A percentile compares a stretch with the other conserved stretches of the same genome.
These are phyloP conservation scores for Prunus dulcis DNA, from an alignment of 306 rosid genomes.

Conservation along the genomic window DNA sequence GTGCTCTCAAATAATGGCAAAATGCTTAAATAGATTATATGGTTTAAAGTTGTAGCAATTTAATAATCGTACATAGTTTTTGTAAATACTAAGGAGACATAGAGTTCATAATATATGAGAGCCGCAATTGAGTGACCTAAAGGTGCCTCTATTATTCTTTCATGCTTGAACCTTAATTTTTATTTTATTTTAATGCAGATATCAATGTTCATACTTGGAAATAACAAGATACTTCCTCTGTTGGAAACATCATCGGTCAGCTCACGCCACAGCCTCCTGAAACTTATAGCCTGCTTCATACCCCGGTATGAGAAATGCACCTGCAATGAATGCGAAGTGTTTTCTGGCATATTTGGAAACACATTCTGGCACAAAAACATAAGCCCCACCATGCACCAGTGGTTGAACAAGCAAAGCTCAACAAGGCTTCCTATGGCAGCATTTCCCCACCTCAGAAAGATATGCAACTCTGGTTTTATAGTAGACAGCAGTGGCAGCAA, in stretches of 20 bases:
- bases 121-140: no score
- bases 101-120: neutral
- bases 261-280: slow-evolving; percentile 25
- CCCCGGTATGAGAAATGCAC: slow-evolving; percentile 35
- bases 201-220: slow-evolving; percentile 35
- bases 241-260: slow-evolving; percentile 16
- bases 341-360: slow-evolving; percentile 34
- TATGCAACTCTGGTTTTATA: slow-evolving; percentile 28
- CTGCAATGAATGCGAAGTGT: slow-evolving; percentile 32
- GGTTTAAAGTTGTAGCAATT: neutral
- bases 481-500: slow-evolving; percentile 25
- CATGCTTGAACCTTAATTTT: neutral
- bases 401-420: slow-evolving; percentile 30
- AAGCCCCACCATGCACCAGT: slow-evolving; percentile 27
- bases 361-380: slow-evolving; percentile 30
- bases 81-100: no score
- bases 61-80: no score
- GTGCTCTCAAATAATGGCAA: no score
- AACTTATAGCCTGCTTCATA: slow-evolving; percentile 20
- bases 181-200: slow-evolving; percentile 13
- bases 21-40: no score
- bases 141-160: neutral
- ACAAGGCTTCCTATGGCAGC: slow-evolving; percentile 30
- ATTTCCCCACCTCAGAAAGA: slow-evolving; percentile 30
- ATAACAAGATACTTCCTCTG: slow-evolving; percentile 23